Evolutionary conservation across 2,329 filamentous ascomycete species (phyloP).

Genomic region (Purpureocillium takamizusanense): DNA sequence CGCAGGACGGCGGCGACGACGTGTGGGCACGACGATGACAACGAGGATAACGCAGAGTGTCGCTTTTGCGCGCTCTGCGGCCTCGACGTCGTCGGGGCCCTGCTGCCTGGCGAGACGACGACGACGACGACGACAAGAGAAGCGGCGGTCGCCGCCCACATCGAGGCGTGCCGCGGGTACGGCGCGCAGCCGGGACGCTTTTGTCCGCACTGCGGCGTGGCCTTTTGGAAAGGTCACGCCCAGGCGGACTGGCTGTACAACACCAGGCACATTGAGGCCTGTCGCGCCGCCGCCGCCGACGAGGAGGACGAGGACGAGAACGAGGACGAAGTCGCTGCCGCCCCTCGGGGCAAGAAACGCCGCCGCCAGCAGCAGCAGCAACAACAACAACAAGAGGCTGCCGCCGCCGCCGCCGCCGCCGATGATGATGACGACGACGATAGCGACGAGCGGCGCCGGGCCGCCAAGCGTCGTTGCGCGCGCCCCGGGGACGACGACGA

Average conservation of each 20-base stretch:
- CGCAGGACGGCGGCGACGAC: too few species aligned
- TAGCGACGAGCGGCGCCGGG: too few species aligned
- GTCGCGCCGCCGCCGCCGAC: background rate
- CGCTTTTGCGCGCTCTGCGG: constrained; percentile 6
- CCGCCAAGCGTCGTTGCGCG: background rate
- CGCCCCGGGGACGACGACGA: background rate
- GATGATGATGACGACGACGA: background rate
- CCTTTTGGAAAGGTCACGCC: background rate
- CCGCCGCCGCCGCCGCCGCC: background rate
- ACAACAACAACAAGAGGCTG: background rate
- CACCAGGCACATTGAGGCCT: constrained; percentile 3
- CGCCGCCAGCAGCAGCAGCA: background rate
- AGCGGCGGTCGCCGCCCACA: background rate
- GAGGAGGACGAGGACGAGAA: too few species aligned
- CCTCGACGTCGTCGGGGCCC: background rate
- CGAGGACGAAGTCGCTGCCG: too few species aligned
- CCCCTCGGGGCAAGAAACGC: background rate
- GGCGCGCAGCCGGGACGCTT: background rate
- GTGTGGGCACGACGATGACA: too few species aligned
- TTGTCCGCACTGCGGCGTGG: constrained; percentile 5
- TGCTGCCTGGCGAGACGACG: too few species aligned
- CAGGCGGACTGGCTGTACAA: constrained; percentile 4
- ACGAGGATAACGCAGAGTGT: background rate
- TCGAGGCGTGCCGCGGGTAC: constrained; percentile 1
- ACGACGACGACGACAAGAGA: too few species aligned